A percentile compares a stretch with the other conserved stretches of the same genome.
Evolutionary conservation across 2,329 filamentous ascomycete genomes (phyloP).

Genomic region (Fusarium tricinctum): DNA sequence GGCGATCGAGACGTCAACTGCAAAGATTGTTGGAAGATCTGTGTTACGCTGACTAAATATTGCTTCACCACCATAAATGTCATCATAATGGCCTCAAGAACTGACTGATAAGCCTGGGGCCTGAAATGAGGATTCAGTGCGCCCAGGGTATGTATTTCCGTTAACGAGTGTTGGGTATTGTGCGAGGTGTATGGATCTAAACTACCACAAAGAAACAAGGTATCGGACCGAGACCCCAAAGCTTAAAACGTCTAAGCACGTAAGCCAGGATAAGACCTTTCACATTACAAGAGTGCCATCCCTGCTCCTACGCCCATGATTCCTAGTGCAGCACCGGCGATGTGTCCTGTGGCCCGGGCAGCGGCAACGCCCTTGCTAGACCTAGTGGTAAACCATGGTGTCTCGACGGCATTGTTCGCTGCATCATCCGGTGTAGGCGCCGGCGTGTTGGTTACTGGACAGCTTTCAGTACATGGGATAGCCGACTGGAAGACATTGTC

Average conservation of each 20-base stretch:
- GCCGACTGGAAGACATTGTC: constrained; percentile 59
- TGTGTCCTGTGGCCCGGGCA: constrained; percentile 48
- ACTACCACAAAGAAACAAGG: neutral
- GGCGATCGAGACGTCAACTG: too few relatives aligned
- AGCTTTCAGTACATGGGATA: constrained; percentile 59
- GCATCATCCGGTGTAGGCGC: constrained; percentile 27
- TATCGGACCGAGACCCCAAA: constrained; percentile 22
- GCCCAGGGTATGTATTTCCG: neutral
- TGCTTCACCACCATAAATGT: neutral
- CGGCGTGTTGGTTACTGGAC: constrained; percentile 41
- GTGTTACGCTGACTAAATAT: neutral
- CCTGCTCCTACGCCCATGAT: constrained; percentile 52
- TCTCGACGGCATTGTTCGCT: constrained; percentile 38
- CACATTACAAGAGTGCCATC: constrained; percentile 46
- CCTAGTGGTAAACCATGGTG: constrained; percentile 44
- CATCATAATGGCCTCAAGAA: too few relatives aligned
- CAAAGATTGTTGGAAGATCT: too few relatives aligned
- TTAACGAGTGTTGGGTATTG: constrained; percentile 27
- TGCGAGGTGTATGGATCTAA: constrained; percentile 10
- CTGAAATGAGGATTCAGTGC: neutral
- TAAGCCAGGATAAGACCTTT: neutral
- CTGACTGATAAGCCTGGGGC: neutral
- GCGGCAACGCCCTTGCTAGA: constrained; percentile 43
- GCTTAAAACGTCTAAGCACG: constrained; percentile 1
- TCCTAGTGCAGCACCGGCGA: constrained; percentile 51